These are phyloP conservation scores for Cicer chorassanicum DNA, from an alignment of 306 rosid genomes.

Conservation along the genomic window DNA sequence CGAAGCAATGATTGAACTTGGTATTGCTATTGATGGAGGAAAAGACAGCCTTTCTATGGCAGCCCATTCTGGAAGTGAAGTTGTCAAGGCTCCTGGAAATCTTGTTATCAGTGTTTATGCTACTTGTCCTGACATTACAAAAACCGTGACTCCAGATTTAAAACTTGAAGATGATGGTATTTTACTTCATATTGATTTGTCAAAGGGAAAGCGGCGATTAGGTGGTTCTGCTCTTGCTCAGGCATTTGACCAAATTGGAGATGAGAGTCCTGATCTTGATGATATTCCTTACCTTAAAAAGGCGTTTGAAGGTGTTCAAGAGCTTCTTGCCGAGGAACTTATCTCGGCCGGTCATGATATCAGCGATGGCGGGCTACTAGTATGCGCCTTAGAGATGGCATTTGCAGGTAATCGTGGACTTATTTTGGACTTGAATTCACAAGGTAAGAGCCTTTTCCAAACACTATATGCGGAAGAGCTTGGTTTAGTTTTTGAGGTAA, in stretches of 20 bases:
- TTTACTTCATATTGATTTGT: slow-evolving; percentile 79
- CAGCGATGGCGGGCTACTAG: slow-evolving; percentile 89
- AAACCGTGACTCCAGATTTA: slow-evolving; percentile 87
- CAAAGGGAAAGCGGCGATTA: slow-evolving; percentile 76
- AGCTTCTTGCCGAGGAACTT: slow-evolving; percentile 65
- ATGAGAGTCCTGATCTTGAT: slow-evolving; percentile 78
- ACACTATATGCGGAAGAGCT: slow-evolving; percentile 87
- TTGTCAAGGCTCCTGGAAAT: slow-evolving; percentile 94
- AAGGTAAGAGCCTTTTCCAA: slow-evolving; percentile 67
- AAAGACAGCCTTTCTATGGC: slow-evolving; percentile 97
- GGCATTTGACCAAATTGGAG: slow-evolving; percentile 86
- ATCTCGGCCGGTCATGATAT: slow-evolving; percentile 95
- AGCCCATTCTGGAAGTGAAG: slow-evolving; percentile 77
- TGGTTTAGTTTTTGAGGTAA: slow-evolving; percentile 80
- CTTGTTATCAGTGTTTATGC: slow-evolving; percentile 89
- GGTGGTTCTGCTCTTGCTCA: slow-evolving; percentile 95
- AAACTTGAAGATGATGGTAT: slow-evolving; percentile 80
- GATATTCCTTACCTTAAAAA: slow-evolving; percentile 78
- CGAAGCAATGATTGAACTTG: slow-evolving; percentile 86
- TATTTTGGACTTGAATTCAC: slow-evolving; percentile 60
- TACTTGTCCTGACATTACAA: slow-evolving; percentile 91
- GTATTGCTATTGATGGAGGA: slow-evolving; percentile 94
- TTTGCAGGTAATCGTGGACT: slow-evolving; percentile 85
- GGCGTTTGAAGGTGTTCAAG: slow-evolving; percentile 83
- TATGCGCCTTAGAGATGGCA: slow-evolving; percentile 89